Conservation (phyloP, 2,329 filamentous ascomycete genomes). For the Ascochyta viciae-villosae region DNA sequence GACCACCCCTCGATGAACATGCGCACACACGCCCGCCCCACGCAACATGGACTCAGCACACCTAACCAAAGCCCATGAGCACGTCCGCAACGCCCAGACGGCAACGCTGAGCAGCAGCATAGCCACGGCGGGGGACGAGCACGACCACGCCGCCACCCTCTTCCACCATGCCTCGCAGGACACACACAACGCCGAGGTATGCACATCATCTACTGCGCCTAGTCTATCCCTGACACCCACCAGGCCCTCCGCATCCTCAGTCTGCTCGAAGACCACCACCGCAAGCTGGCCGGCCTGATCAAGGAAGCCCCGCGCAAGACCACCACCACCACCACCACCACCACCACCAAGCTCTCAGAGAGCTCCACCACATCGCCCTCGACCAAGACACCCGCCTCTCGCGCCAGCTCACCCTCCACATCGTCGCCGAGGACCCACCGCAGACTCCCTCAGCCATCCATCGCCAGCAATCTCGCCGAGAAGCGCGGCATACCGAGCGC, state of each 20-base stretch:
- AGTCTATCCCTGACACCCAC: background rate
- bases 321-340: background rate
- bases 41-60: constrained; percentile 71
- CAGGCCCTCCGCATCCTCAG: constrained; percentile 83
- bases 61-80: constrained; percentile 81
- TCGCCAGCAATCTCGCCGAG: constrained; percentile 86
- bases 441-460: constrained; percentile 73
- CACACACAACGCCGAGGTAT: constrained; percentile 68
- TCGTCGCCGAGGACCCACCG: constrained; percentile 49
- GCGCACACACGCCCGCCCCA: constrained; percentile 3
- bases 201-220: background rate
- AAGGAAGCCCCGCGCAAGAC: constrained; percentile 63
- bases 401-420: constrained; percentile 45
- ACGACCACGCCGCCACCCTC: constrained; percentile 85
- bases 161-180: constrained; percentile 82
- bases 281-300: constrained; percentile 80
- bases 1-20: constrained; percentile 14
- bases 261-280: constrained; percentile 88
- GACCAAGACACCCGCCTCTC: constrained; percentile 27
- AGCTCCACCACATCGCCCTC: constrained; percentile 18
- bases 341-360: background rate
- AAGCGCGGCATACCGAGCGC: constrained; percentile 75
- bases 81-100: constrained; percentile 82
- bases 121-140: constrained; percentile 83
- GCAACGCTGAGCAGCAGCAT: constrained; percentile 74